phyloP scores from a whole-genome alignment of 257 asterid genomes.

The Prunella vulgaris region DNA sequence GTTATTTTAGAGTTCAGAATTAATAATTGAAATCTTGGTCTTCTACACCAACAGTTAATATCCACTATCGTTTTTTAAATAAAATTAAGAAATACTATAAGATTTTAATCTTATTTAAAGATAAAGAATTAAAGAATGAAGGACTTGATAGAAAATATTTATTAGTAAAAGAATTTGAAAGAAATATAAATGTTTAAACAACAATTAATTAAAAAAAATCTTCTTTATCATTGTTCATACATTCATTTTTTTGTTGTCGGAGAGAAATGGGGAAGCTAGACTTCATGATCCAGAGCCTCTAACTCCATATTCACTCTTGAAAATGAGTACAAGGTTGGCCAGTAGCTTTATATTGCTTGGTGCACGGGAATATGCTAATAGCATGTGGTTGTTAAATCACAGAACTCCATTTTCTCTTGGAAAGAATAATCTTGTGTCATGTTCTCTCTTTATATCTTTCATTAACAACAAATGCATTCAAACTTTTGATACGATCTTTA shows the following conservation, averaged over 20 bases:
- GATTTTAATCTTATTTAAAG: too few relatives aligned
- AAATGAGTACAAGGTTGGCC: constrained; percentile 71
- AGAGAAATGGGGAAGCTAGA: constrained; percentile 73
- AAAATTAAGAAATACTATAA: too few relatives aligned
- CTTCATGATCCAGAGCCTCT: constrained; percentile 69
- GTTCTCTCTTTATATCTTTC: not conserved
- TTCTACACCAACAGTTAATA: too few relatives aligned
- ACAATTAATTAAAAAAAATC: too few relatives aligned
- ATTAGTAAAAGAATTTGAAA: too few relatives aligned
- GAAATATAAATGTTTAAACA: too few relatives aligned
- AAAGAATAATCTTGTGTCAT: not conserved
- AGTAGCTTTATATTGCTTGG: not conserved
- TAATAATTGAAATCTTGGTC: too few relatives aligned
- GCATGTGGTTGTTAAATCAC: constrained; percentile 31
- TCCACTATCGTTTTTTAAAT: too few relatives aligned
- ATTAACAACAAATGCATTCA: not conserved
- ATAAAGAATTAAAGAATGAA: too few relatives aligned
- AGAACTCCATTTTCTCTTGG: not conserved
- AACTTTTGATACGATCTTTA: not conserved
- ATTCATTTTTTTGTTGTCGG: constrained; percentile 40
- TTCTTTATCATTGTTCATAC: not conserved
- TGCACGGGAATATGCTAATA: constrained; percentile 16
- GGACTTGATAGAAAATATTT: too few relatives aligned
- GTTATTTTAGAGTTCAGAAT: too few relatives aligned
- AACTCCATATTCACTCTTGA: constrained; percentile 63